Conservation (phyloP, 2,329 filamentous ascomycete species). For the Sporothrix dimorphospora region DNA sequence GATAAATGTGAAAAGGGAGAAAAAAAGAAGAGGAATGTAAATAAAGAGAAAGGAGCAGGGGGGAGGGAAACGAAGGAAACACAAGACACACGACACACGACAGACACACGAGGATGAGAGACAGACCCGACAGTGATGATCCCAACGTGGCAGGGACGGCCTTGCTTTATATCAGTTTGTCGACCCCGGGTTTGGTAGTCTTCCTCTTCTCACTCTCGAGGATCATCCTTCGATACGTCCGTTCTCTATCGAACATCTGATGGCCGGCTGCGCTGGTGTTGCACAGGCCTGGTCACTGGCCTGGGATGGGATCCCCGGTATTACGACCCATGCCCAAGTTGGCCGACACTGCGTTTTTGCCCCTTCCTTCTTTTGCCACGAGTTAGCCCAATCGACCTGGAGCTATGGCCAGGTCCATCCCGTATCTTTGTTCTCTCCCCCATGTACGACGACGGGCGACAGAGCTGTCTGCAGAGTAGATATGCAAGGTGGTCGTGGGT, state of each 20-base stretch:
- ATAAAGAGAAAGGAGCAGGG: neutral
- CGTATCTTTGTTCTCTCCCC: constrained; percentile 5
- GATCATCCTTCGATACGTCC: neutral
- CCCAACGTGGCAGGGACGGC: neutral
- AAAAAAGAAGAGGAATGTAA: neutral
- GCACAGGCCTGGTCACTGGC: neutral
- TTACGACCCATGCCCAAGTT: neutral
- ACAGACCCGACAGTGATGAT: neutral
- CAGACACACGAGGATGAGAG: neutral
- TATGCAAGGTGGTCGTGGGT: constrained; percentile 10
- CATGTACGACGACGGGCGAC: neutral
- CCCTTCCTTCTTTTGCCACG: neutral
- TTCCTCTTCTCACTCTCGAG: neutral
- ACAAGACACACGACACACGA: constrained; percentile 1
- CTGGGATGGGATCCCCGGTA: neutral
- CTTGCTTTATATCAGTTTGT: constrained; percentile 16
- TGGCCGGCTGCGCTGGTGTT: neutral
- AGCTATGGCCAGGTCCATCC: constrained; percentile 2
- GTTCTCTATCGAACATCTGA: neutral
- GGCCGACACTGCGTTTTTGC: neutral
- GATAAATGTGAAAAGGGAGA: neutral
- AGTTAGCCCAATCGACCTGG: neutral
- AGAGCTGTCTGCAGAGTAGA: neutral
- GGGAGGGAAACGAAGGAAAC: neutral
- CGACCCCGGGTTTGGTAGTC: neutral